Percentiles rank a stretch among this genome's conserved stretches.
phyloP scores from a whole-genome alignment of 148 eudicot genomes.

The Silene uniflora region DNA sequence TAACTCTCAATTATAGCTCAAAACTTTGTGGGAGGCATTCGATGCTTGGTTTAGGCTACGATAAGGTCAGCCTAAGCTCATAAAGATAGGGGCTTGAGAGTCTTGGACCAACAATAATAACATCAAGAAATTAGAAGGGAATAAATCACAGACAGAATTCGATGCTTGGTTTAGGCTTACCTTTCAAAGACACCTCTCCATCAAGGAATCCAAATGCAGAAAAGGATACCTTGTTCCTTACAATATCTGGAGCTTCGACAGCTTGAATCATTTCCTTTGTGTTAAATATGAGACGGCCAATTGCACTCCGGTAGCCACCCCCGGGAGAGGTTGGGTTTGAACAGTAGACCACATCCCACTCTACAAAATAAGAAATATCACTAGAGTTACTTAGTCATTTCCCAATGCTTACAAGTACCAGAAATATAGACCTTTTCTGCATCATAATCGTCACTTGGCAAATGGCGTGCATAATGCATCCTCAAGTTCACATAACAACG shows the following conservation, averaged over 20 bases:
- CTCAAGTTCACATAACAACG: not conserved
- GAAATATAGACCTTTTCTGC: not conserved
- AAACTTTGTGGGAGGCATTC: too few relatives aligned
- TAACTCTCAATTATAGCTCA: too few relatives aligned
- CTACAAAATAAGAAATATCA: constrained; percentile 32
- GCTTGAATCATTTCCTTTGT: constrained; percentile 91
- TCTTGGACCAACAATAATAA: constrained; percentile 1
- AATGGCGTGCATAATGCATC: not conserved
- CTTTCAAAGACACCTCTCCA: constrained; percentile 86
- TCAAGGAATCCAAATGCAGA: constrained; percentile 79
- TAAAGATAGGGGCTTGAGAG: not conserved
- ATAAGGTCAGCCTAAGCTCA: not conserved
- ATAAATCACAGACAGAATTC: not conserved
- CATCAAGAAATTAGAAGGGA: too few relatives aligned
- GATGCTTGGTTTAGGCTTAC: constrained; percentile 32
- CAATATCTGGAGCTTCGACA: constrained; percentile 79
- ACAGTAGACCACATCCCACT: constrained; percentile 97
- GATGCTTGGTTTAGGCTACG: too few relatives aligned
- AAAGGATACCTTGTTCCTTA: constrained; percentile 74
- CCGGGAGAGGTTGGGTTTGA: constrained; percentile 98
- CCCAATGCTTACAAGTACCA: not conserved
- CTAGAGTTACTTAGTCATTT: not conserved
- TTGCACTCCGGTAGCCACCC: constrained; percentile 84
- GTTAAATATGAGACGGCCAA: constrained; percentile 81
- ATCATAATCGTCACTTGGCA: not conserved